These are phyloP conservation scores for Ogataea kodamae DNA, from an alignment of 805 yeast genomes.

Conservation along the genomic window DNA sequence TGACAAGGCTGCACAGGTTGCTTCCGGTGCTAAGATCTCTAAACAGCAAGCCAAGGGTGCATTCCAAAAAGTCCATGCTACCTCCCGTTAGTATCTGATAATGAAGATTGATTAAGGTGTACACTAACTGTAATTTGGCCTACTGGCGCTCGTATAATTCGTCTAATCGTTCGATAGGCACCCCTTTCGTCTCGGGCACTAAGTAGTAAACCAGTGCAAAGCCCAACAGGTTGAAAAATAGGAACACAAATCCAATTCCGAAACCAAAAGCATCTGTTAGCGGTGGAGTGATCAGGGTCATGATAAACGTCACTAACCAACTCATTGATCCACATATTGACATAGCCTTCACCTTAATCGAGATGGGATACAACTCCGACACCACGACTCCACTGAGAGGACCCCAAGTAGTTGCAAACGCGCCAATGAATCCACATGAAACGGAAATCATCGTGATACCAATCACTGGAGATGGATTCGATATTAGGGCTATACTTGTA, in stretches of 20 bases:
- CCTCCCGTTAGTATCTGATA: constrained; percentile 74
- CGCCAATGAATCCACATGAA: constrained; percentile 53
- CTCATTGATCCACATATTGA: constrained; percentile 57
- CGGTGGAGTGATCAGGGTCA: constrained; percentile 67
- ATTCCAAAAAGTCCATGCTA: constrained; percentile 93
- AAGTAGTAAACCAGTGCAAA: constrained; percentile 24
- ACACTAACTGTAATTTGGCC: constrained; percentile 6
- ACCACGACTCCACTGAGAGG: constrained; percentile 66
- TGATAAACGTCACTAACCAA: constrained; percentile 62
- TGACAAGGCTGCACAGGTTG: constrained; percentile 79
- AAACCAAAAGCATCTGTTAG: constrained; percentile 60
- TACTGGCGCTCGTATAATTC: constrained; percentile 15
- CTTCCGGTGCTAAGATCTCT: constrained; percentile 74
- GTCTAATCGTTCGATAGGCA: constrained; percentile 24
- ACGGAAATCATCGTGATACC: constrained; percentile 53
- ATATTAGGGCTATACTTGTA: constrained; percentile 51
- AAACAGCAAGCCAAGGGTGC: constrained; percentile 98
- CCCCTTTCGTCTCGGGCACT: constrained; percentile 35
- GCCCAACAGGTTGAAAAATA: constrained; percentile 21
- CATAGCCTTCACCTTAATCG: constrained; percentile 53
- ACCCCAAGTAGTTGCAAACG: constrained; percentile 72
- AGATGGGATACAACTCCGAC: constrained; percentile 61
- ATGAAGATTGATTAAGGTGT: constrained; percentile 9
- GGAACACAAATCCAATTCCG: constrained; percentile 61
- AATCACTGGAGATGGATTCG: constrained; percentile 40